Percentiles rank a stretch among this genome's conserved stretches.
These are phyloP conservation scores for Trichoderma brevicompactum DNA, from an alignment of 2,329 filamentous ascomycete genomes.

Conservation along the genomic window DNA sequence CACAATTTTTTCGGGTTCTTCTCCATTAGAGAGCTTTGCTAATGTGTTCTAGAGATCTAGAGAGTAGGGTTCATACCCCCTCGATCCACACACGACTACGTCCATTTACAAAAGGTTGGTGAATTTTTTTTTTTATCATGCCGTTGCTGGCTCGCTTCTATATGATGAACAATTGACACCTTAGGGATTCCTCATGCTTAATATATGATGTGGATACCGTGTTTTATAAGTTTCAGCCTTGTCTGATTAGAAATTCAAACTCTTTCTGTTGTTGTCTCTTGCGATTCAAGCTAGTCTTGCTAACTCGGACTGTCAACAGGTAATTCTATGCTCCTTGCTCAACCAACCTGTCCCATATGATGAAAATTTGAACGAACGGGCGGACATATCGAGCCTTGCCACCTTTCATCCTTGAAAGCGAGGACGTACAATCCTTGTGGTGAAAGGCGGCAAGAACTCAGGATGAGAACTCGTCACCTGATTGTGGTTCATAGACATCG, in stretches of 20 bases:
- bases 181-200: slow-evolving; percentile 71
- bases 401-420: slow-evolving; percentile 54
- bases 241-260: slow-evolving; percentile 58
- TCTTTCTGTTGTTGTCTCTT: slow-evolving; percentile 34
- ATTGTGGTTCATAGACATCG: slow-evolving; percentile 47
- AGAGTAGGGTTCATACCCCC: neutral
- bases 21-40: slow-evolving; percentile 28
- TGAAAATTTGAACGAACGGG: slow-evolving; percentile 71
- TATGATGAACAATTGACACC: slow-evolving; percentile 66
- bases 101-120: slow-evolving; percentile 53
- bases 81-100: neutral
- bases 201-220: slow-evolving; percentile 66
- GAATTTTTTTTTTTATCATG: slow-evolving; percentile 25
- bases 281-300: slow-evolving; percentile 36
- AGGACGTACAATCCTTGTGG: slow-evolving; percentile 67
- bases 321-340: slow-evolving; percentile 38
- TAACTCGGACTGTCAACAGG: slow-evolving; percentile 50
- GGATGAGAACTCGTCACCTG: slow-evolving; percentile 71
- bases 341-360: slow-evolving; percentile 50
- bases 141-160: slow-evolving; percentile 41
- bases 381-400: slow-evolving; percentile 65
- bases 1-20: slow-evolving; percentile 22
- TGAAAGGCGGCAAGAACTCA: slow-evolving; percentile 57
- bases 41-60: slow-evolving; percentile 27
- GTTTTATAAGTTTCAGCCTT: slow-evolving; percentile 68